phyloP scores from a whole-genome alignment of 2,329 filamentous ascomycete genomes.

The Aureobasidium pullulans region DNA sequence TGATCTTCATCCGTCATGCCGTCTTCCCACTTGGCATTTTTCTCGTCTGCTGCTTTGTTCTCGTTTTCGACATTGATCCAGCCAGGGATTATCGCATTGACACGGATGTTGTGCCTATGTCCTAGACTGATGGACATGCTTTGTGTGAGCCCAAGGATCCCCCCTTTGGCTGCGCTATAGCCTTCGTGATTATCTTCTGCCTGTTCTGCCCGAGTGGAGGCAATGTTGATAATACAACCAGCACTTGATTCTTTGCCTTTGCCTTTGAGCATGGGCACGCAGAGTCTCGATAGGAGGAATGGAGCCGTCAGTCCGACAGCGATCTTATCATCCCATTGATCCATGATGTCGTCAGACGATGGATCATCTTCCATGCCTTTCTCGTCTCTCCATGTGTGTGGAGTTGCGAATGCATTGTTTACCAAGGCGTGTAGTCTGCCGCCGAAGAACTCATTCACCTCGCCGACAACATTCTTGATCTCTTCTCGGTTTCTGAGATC shows the following conservation, averaged over 20 bases:
- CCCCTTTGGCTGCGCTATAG: slow-evolving; percentile 45
- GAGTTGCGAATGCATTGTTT: slow-evolving; percentile 31
- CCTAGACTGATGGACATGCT: slow-evolving; percentile 42
- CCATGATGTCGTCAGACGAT: slow-evolving; percentile 6
- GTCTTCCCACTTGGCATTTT: slow-evolving; percentile 38
- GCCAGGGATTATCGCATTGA: slow-evolving; percentile 44
- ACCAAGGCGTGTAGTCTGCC: slow-evolving; percentile 34
- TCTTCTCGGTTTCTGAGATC: slow-evolving; percentile 25
- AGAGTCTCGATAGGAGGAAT: slow-evolving; percentile 16
- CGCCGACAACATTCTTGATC: slow-evolving; percentile 24
- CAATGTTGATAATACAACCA: slow-evolving; percentile 38
- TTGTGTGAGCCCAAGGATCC: slow-evolving; percentile 43
- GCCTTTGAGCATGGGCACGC: slow-evolving; percentile 21
- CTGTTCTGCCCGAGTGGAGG: slow-evolving; percentile 44
- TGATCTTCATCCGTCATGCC: slow-evolving; percentile 39
- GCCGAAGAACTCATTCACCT: slow-evolving; percentile 29
- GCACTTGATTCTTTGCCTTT: background rate
- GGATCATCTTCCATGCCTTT: slow-evolving; percentile 13
- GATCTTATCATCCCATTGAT: slow-evolving; percentile 16
- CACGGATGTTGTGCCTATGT: slow-evolving; percentile 35
- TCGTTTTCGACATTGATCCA: slow-evolving; percentile 46
- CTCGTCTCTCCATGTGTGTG: slow-evolving; percentile 13
- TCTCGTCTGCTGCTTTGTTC: slow-evolving; percentile 34
- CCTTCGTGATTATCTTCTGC: slow-evolving; percentile 44
- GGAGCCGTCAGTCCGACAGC: slow-evolving; percentile 29